Evolutionary conservation across 352 stramenopile genomes (phyloP), one percentile per base, ranked within the genome.

Genomic region (Globisporangium lucens): DNA sequence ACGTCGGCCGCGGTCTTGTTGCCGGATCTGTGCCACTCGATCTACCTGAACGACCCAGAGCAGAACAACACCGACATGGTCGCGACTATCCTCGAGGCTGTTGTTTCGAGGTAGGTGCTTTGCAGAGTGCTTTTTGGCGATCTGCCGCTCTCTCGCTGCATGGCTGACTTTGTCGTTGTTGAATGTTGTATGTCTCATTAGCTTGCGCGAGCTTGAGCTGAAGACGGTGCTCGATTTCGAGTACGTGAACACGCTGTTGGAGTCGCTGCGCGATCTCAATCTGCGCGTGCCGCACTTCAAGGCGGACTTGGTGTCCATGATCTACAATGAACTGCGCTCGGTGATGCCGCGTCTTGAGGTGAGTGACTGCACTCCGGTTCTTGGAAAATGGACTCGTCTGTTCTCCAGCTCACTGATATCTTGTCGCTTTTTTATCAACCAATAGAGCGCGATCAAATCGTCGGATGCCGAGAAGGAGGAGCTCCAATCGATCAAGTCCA

Each of bases 331-430:
- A 0, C 70, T 94, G 35, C 80, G 75, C 56, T 43, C 56, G 0
- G 76, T 87, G n/a, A 83, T 91, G 76, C 66, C 80, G 3, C 80
- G 72, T 7, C 72, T 94, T n/a, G 79, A 84, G 77, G 85, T 90
- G 61, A 63, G 68, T 46, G 3, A 43, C 6, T 46, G 13, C 15
- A 20, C 38, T 33, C 2, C 5, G 24, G 20, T 20, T 66, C 57
- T 53, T 61, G 57, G 36, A 53, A 30, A 30, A 29, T 41, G 27
- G 4, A 15, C 6, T 38, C 17, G 8, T 5, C 43, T 51, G 17
- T 41, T 24, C 55, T 13, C 17, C 7, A n/a, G 17, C 15, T 38
- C 15, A 22, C 29, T 20, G 13, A 4, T 4, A 35, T 60, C 22
- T 56, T 20, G 24, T 61, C 30, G 3, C 38, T 56, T 22, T 55